Evolutionary conservation across 2,329 filamentous ascomycete species (phyloP).

Genomic region (Xylaria sp.): DNA sequence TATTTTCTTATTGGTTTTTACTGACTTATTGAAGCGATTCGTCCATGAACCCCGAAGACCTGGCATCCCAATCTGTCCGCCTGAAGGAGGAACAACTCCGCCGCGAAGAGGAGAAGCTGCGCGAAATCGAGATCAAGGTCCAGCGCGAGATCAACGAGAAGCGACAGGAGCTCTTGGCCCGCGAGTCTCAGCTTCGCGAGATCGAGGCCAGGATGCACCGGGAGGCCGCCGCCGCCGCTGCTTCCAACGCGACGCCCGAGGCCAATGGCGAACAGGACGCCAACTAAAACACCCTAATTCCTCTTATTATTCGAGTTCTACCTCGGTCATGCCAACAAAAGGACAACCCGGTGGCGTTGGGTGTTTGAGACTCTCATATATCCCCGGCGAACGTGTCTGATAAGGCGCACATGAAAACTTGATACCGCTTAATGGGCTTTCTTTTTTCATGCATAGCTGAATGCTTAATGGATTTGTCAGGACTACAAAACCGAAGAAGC

Average conservation of each 20-base stretch:
- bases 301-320: constrained; percentile 42
- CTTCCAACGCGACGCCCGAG: constrained; percentile 52
- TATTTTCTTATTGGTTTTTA: not conserved
- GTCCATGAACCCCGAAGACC: constrained; percentile 97
- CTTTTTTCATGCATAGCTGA: constrained; percentile 41
- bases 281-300: constrained; percentile 51
- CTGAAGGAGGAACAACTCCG: constrained; percentile 99
- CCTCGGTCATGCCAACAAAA: constrained; percentile 42
- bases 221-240: constrained; percentile 63
- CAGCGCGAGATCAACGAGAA: constrained; percentile 99
- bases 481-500: constrained; percentile 44
- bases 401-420: constrained; percentile 42
- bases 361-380: constrained; percentile 48
- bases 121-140: constrained; percentile 99
- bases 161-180: constrained; percentile 95
- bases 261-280: constrained; percentile 66
- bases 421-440: constrained; percentile 44
- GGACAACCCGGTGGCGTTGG: constrained; percentile 45
- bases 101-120: constrained; percentile 99
- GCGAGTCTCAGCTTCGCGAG: constrained; percentile 98
- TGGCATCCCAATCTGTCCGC: constrained; percentile 95
- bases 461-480: constrained; percentile 47
- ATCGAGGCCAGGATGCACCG: constrained; percentile 98
- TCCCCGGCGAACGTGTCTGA: constrained; percentile 37
- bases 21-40: constrained; percentile 68